Base-by-base conservation (phyloP, 495 filamentous ascomycete genomes). In the Geoglossum glabrum region DNA sequence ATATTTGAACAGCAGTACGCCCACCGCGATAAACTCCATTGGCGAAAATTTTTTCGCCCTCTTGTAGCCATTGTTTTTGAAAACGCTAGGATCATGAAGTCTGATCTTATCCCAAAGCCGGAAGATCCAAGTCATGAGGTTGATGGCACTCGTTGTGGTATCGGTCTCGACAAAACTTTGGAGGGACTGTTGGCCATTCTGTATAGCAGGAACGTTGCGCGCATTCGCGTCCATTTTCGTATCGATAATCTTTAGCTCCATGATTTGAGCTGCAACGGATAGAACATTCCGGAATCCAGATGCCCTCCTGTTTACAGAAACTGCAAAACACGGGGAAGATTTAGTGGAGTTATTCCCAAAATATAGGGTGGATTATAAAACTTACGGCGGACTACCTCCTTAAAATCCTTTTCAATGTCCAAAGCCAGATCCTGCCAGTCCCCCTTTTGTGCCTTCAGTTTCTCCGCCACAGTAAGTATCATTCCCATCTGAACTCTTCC, bases 401-500 rank as follows among this genome's bases (percentile, higher is more conserved):
- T 30, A 55, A 72, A 76, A 55, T 71, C 64, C 10, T 69, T 61
- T 56, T 74, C 72, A 57, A 69, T 69, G 19, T 68, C 58, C 54
- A 64, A 64, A 0, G 69, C 66, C 40, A 73, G 71, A 0, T 59
- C 63, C 30, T 76, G 74, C 74, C 74, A 76, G 11, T 61, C 58
- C 0, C 74, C 73, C 0, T 66, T 71, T 27, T 66, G 68, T 19
- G 74, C 74, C 40, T 66, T 66, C 58, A 76, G 70, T 63, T 75
- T 75, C 56, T 76, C 74, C 4, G 74, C 74, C n/a, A 67, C 65
- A 0, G 67, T 72, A 21, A 76, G 66, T 38, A 67, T 65, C 5
- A 76, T 61, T 7, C 74, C 74, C 40, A 69, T 63, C 56, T 76
- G 74, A 0, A 76, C 74, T 0, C 73, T 60, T 3, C 69, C 68